These are phyloP conservation scores for Nannizziopsis barbatae DNA, from an alignment of 2,329 filamentous ascomycete genomes.

Conservation along the genomic window DNA sequence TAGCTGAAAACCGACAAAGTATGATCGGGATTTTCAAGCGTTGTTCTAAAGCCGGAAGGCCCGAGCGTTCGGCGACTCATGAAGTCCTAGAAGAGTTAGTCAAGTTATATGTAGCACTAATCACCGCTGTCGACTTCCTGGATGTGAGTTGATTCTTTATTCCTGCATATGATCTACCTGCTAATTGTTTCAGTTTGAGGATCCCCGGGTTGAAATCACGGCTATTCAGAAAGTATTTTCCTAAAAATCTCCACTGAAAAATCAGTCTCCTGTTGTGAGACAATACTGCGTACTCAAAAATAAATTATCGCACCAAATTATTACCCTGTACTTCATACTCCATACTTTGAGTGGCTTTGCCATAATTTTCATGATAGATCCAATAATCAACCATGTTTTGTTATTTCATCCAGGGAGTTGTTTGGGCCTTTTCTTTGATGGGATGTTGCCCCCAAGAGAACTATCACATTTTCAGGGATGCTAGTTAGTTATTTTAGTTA, in stretches of 20 bases:
- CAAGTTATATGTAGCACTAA: slow-evolving; percentile 72
- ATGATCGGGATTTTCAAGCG: slow-evolving; percentile 86
- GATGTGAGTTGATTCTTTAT: slow-evolving; percentile 51
- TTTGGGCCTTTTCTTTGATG: too few relatives aligned
- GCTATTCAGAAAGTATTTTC: slow-evolving; percentile 5
- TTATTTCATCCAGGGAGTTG: not conserved
- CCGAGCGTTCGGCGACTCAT: slow-evolving; percentile 40
- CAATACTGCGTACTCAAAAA: not conserved
- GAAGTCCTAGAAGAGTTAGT: slow-evolving; percentile 64
- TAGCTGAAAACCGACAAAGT: slow-evolving; percentile 69
- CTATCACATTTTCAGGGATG: too few relatives aligned
- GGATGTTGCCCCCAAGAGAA: too few relatives aligned
- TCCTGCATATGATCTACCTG: not conserved
- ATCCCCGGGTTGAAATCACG: slow-evolving; percentile 1
- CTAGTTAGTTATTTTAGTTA: too few relatives aligned
- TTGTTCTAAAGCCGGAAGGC: slow-evolving; percentile 61
- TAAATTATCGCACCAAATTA: not conserved
- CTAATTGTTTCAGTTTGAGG: slow-evolving; percentile 9
- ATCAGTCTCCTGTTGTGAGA: not conserved
- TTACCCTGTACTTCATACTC: slow-evolving; percentile 1
- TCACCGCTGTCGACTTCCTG: slow-evolving; percentile 71
- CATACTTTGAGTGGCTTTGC: not conserved
- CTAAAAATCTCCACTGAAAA: not conserved
- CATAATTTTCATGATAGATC: not conserved
- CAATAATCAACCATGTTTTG: not conserved